phyloP scores from a whole-genome alignment of 768 basidiomycete genomes.

The Lactarius vividus region DNA sequence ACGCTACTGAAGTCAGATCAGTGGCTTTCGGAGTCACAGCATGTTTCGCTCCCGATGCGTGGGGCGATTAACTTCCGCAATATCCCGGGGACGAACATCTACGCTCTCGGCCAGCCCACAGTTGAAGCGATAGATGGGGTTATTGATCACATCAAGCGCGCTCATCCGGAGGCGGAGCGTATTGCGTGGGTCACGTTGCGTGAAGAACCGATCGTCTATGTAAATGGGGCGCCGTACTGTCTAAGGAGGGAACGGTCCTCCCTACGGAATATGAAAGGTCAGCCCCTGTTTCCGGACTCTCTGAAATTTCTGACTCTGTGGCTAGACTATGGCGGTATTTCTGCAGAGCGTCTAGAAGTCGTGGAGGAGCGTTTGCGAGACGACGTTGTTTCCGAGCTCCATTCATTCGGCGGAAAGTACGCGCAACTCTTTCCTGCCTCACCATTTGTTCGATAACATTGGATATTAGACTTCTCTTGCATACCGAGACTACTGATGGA shows the following conservation, averaged over 20 bases:
- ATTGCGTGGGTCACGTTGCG: conserved; percentile 92
- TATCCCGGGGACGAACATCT: conserved; percentile 76
- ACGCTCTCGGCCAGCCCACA: conserved; percentile 92
- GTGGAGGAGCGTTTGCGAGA: conserved; percentile 87
- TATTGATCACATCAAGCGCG: conserved; percentile 56
- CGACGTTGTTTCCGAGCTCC: conserved; percentile 83
- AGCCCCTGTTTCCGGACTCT: background rate
- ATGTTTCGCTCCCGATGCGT: conserved; percentile 65
- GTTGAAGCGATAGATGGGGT: conserved; percentile 83
- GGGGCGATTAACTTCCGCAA: conserved; percentile 96
- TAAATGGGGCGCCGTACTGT: conserved; percentile 93
- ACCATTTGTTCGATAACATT: background rate
- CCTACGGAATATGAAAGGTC: conserved; percentile 92
- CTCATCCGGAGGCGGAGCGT: conserved; percentile 56
- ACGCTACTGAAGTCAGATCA: conserved; percentile 91
- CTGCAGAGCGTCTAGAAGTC: conserved; percentile 81
- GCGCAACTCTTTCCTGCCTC: conserved; percentile 23
- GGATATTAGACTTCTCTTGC: conserved; percentile 66
- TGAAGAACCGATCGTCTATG: conserved; percentile 88
- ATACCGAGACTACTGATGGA: conserved; percentile 85
- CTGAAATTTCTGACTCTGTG: conserved; percentile 8
- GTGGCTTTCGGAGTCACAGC: conserved; percentile 75
- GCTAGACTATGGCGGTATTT: conserved; percentile 92
- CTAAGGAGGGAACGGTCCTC: conserved; percentile 81
- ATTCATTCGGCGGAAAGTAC: conserved; percentile 79